phyloP scores from a whole-genome alignment of 2,329 filamentous ascomycete species.

The Calonectria montana region DNA sequence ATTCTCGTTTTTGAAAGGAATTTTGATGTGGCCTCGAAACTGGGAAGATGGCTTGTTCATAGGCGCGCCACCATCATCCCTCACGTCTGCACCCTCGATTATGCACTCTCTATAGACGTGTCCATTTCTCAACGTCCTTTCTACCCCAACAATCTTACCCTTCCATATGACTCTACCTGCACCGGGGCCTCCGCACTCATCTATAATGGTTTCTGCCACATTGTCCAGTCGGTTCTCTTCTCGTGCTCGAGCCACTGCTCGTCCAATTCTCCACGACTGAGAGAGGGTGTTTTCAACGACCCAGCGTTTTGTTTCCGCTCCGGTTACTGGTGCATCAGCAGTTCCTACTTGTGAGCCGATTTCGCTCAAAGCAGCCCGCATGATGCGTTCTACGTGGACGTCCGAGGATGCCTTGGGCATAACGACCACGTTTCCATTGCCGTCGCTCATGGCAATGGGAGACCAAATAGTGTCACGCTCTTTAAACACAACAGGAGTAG shows the following conservation, averaged over 20 bases:
- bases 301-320: conserved; percentile 62
- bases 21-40: conserved; percentile 64
- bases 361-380: conserved; percentile 63
- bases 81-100: conserved; percentile 61
- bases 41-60: conserved; percentile 21
- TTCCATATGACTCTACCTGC: conserved; percentile 69
- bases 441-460: conserved; percentile 61
- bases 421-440: conserved; percentile 61
- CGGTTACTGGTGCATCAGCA: conserved; percentile 61
- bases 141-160: conserved; percentile 72
- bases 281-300: conserved; percentile 64
- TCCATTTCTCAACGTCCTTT: conserved; percentile 65
- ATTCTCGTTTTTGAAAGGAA: conserved; percentile 81
- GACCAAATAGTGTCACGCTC: conserved; percentile 58
- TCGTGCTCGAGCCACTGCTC: conserved; percentile 65
- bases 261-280: conserved; percentile 69
- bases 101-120: conserved; percentile 70
- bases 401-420: conserved; percentile 62
- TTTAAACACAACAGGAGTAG: conserved; percentile 63
- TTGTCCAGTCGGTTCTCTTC: conserved; percentile 61
- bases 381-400: conserved; percentile 59
- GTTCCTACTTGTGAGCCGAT: conserved; percentile 66
- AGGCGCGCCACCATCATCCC: conserved; percentile 39
- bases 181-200: conserved; percentile 65
- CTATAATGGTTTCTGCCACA: conserved; percentile 68